Conservation (phyloP, 805 yeast genomes). For the Brettanomyces custersianus region DNA sequence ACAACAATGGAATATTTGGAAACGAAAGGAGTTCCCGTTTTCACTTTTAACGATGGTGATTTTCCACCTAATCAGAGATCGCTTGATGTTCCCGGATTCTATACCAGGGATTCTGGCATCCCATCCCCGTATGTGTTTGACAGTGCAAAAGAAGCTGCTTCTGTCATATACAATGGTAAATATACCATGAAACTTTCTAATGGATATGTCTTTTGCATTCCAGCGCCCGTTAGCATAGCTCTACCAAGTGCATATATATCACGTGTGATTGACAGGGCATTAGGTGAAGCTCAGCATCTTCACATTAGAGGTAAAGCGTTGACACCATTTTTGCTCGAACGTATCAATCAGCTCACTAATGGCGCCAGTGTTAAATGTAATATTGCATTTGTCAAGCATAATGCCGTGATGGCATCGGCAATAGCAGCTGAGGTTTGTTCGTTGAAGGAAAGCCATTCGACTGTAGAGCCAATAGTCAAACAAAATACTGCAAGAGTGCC, state of each 20-base stretch:
- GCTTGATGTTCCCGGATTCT: constrained; percentile 65
- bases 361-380: constrained; percentile 68
- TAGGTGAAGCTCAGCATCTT: constrained; percentile 38
- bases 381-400: constrained; percentile 66
- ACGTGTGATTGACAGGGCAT: constrained; percentile 49
- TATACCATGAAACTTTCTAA: constrained; percentile 41
- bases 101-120: constrained; percentile 67
- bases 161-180: constrained; percentile 40
- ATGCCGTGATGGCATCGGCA: constrained; percentile 58
- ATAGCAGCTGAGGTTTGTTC: constrained; percentile 49
- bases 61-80: constrained; percentile 25
- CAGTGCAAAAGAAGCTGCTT: constrained; percentile 52
- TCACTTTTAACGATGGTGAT: constrained; percentile 35
- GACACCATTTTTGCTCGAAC: constrained; percentile 68
- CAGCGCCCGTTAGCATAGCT: constrained; percentile 64
- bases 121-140: constrained; percentile 57
- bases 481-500: neutral
- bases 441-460: constrained; percentile 19
- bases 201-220: constrained; percentile 76
- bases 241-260: constrained; percentile 44
- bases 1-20: constrained; percentile 80
- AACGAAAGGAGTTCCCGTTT: constrained; percentile 84
- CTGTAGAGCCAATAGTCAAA: neutral
- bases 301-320: constrained; percentile 63
- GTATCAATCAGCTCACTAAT: constrained; percentile 56